A percentile compares a stretch with the other conserved stretches of the same genome.
Conservation (phyloP, 495 filamentous ascomycete genomes). For the Aspergillus sclerotioniger region DNA sequence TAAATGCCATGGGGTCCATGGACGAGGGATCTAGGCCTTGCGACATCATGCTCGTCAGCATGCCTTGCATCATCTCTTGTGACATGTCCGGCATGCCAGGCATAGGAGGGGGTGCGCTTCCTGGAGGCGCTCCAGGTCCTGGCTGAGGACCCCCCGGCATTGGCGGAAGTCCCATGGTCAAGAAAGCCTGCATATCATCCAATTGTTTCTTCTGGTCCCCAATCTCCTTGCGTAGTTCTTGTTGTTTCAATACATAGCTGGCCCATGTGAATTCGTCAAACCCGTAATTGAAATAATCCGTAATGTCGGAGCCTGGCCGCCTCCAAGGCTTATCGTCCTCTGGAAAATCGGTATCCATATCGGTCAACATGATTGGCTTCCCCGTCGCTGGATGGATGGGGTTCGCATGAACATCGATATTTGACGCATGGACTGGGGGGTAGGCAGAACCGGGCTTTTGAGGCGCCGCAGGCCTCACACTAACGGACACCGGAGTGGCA, state of each 20-base stretch:
- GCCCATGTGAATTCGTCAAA: constrained; percentile 99
- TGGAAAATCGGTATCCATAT: constrained; percentile 77
- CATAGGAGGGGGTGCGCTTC: constrained; percentile 51
- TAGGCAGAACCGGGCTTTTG: constrained; percentile 57
- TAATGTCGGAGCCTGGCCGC: constrained; percentile 89
- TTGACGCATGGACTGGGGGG: constrained; percentile 70
- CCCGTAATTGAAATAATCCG: constrained; percentile 99
- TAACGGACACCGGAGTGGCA: constrained; percentile 39
- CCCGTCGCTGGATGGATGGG: constrained; percentile 71
- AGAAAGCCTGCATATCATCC: constrained; percentile 84
- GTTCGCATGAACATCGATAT: constrained; percentile 78
- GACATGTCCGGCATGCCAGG: constrained; percentile 69
- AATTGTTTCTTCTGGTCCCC: constrained; percentile 78
- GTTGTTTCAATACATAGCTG: constrained; percentile 87
- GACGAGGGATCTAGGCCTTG: constrained; percentile 77
- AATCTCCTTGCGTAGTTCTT: constrained; percentile 68
- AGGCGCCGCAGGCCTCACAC: constrained; percentile 38
- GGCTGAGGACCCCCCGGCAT: constrained; percentile 59
- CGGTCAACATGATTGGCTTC: constrained; percentile 69
- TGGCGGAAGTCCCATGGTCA: constrained; percentile 70
- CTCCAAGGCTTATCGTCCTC: constrained; percentile 90
- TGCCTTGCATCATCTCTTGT: constrained; percentile 72
- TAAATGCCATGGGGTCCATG: constrained; percentile 65
- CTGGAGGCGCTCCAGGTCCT: constrained; percentile 32
- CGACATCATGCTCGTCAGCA: constrained; percentile 80